Percentiles rank a stretch among this genome's conserved stretches.
Conservation (phyloP, 78 protist genomes). For the Dictyostelium capitatum region DNA sequence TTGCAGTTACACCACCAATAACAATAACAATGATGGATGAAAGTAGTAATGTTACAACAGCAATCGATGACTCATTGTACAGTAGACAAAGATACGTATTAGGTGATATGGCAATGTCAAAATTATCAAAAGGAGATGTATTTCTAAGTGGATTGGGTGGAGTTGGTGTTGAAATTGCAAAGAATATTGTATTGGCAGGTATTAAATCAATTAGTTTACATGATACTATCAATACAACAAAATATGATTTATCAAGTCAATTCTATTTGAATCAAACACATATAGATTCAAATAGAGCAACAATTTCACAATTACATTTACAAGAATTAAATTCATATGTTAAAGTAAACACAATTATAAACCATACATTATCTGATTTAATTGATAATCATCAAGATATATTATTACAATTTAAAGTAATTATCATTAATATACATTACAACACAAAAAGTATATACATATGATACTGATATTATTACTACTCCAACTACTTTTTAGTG, state of each 20-base stretch:
- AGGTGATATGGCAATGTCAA: constrained; percentile 80
- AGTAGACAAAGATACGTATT: constrained; percentile 84
- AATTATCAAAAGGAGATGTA: constrained; percentile 57
- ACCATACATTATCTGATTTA: constrained; percentile 1
- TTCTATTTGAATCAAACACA: constrained; percentile 41
- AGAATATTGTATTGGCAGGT: constrained; percentile 85
- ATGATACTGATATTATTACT: background rate
- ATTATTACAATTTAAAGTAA: constrained; percentile 45
- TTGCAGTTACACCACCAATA: background rate
- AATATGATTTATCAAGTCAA: constrained; percentile 72
- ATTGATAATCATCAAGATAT: background rate
- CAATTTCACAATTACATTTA: constrained; percentile 14
- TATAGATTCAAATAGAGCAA: constrained; percentile 65
- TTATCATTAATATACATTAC: background rate
- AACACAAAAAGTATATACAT: background rate
- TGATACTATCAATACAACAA: constrained; percentile 4
- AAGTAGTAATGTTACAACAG: background rate
- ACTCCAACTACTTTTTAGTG: no score
- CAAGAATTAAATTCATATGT: constrained; percentile 82
- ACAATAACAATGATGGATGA: background rate
- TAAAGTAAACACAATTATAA: constrained; percentile 22
- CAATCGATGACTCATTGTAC: constrained; percentile 54
- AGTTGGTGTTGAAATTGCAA: constrained; percentile 84
- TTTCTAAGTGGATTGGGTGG: constrained; percentile 84
- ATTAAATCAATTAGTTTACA: constrained; percentile 80